These are phyloP conservation scores for Encephalitozoon intestinalis DNA, from an alignment of 371 early-diverging fungal species.

Conservation along the genomic window DNA sequence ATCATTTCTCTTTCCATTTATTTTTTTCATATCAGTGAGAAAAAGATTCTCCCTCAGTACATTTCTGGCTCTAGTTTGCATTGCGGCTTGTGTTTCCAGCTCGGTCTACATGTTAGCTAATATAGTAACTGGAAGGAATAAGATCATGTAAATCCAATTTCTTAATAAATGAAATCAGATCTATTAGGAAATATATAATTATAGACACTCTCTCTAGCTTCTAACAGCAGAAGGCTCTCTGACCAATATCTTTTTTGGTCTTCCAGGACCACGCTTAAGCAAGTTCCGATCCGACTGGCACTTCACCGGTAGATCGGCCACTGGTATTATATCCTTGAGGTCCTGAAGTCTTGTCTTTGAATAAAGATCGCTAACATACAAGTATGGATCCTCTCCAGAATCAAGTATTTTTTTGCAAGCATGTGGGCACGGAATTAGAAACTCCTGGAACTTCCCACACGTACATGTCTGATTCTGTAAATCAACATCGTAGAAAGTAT, in stretches of 20 bases:
- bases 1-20: slow-evolving; percentile 8
- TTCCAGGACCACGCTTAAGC: slow-evolving; percentile 39
- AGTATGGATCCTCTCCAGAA: slow-evolving; percentile 11
- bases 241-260: slow-evolving; percentile 33
- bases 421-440: slow-evolving; percentile 58
- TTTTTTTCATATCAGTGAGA: neutral
- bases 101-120: neutral
- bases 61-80: neutral
- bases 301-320: slow-evolving; percentile 28
- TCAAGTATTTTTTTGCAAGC: slow-evolving; percentile 44
- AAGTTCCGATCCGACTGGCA: slow-evolving; percentile 23
- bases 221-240: neutral
- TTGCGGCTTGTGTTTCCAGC: neutral
- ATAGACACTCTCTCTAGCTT: neutral
- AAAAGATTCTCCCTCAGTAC: neutral
- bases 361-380: slow-evolving; percentile 29
- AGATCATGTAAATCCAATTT: neutral
- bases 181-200: neutral
- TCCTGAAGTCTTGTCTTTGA: slow-evolving; percentile 11
- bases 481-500: slow-evolving; percentile 45
- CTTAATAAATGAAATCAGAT: neutral
- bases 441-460: slow-evolving; percentile 59
- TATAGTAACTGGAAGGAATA: neutral
- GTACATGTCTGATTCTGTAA: slow-evolving; percentile 46
- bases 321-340: slow-evolving; percentile 21